Base-by-base conservation (phyloP, 129 eudicot genomes). In the Escallonia rubra region DNA sequence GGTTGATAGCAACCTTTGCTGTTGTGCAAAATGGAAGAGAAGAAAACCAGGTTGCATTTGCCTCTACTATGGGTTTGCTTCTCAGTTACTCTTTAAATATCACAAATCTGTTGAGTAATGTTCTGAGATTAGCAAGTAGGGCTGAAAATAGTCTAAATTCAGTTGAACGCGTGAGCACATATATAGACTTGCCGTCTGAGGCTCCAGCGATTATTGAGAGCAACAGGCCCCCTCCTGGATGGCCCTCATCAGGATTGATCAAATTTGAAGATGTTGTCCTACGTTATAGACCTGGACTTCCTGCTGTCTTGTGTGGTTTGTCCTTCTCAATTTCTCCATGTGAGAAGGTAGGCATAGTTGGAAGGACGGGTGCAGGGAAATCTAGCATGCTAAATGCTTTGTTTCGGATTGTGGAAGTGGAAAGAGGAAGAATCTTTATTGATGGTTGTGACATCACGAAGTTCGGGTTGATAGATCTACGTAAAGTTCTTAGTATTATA, bases 351-450 rank as follows among this genome's bases (percentile, higher is more conserved):
- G 99, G 99, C 39, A 72, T 93, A 38, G 99, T 87, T 76, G 99
- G 99, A 48, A 81, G 99, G 79, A 93, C 99, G 34, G 99, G 99
- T 34, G 96, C 96, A 47, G 99, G 99, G 63, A 93, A 93, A 69
- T 93, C 96, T 63, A 89, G 95, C 67, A 89, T 93, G 90, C 86
- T 93, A 14, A 93, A 93, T 85, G 99, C 96, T 15, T 73, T 93
- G 72, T 93, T 93, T 56, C 78, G 99, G 74, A 71, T 93, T 58
- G 96, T 93, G 23, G 99, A 93, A 81, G 71, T 93, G 67, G 99
- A 93, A 78, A 79, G 76, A 47, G 99, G 99, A 71, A 85, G 78
- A 72, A 93, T 93, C 55, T 63, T 86, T 43, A 89, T 93, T 43
- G 99, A 93, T 77, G 71, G 57, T 59, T 86, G 69, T 80, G 96